Evolutionary conservation across 805 yeast species (phyloP).

Genomic region (Wickerhamomyces chambardii): DNA sequence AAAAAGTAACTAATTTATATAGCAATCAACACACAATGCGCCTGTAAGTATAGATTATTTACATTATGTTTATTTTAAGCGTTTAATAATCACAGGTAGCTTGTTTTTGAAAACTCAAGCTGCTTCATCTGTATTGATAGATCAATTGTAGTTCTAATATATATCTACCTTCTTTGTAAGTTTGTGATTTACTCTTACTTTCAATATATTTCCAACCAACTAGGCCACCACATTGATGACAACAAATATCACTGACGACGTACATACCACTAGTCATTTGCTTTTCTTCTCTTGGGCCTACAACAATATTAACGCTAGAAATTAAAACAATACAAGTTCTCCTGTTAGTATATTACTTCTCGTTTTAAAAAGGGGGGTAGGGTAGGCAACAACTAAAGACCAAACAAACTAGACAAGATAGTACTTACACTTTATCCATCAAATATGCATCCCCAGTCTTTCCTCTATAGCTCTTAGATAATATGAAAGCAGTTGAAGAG

Average conservation of each 20-base stretch:
- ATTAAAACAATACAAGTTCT: no score
- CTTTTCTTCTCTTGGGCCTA: constrained; percentile 27
- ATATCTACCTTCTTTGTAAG: constrained; percentile 49
- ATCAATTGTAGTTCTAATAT: constrained; percentile 32
- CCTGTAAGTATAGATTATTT: no score
- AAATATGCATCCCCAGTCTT: constrained; percentile 50
- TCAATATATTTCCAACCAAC: constrained; percentile 55
- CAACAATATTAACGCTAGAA: constrained; percentile 30
- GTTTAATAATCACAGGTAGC: no score
- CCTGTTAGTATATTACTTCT: background rate
- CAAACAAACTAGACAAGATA: no score
- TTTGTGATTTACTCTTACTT: constrained; percentile 32
- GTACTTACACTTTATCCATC: constrained; percentile 33
- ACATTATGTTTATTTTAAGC: no score
- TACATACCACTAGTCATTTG: constrained; percentile 51
- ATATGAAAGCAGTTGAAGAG: constrained; percentile 23
- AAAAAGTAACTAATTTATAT: no score
- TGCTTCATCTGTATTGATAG: background rate
- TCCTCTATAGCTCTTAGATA: constrained; percentile 44
- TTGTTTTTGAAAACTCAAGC: no score
- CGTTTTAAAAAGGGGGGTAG: background rate
- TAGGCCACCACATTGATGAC: constrained; percentile 39
- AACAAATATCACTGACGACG: constrained; percentile 41
- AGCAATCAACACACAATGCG: no score
- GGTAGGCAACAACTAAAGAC: no score